Evolutionary conservation across 2,329 filamentous ascomycete genomes (phyloP), one percentile per base, ranked within the genome.

Genomic region (Aspergillus pseudoterreus): DNA sequence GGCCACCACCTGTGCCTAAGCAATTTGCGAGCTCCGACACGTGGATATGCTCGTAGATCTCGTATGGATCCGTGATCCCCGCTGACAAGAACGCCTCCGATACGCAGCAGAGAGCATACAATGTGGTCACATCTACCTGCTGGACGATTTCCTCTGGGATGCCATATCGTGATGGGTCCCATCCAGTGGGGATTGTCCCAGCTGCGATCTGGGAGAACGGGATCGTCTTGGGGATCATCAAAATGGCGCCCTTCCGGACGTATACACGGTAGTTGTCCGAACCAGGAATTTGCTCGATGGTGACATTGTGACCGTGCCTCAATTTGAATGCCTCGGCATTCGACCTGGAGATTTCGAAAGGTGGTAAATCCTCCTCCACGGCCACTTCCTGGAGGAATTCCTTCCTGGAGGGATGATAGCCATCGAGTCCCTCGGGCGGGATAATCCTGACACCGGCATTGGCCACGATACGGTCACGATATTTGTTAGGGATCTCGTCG

Each of bases 21-120:
- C 92, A 96, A 80, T 97, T 97, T 70, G 92, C 92, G 44, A 97
- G 86, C 67, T 97, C 88, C 2, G 92, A 96, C 54, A 97, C 85
- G 71, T 97, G 92, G 56, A 97, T 91, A 66, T 97, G 96, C 78
- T 96, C 90, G 82, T 97, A 97, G 75, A 97, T 96, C 75, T 97
- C 94, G 69, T 96, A 97, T 11, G 92, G 92, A 68, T 97, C 92
- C 12, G 92, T 96, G 69, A 97, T 92, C 82, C 92, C 92, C 55
- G 89, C 86, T 21, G 89, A 86, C 46, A 97, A 79, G 1, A 97
- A 84, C 52, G 90, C 87, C 72, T 97, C 58, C 4, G 58, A 57
- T 10, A 60, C 56, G 43, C 58, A 60, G 43, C 56, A 58, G n/a
- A 60, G 53, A 1, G 56, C 54, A 47, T 60, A 60, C 14, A 60